These are phyloP conservation scores for Rhizodiscina lignyota DNA, from an alignment of 495 filamentous ascomycete genomes.

Conservation along the genomic window DNA sequence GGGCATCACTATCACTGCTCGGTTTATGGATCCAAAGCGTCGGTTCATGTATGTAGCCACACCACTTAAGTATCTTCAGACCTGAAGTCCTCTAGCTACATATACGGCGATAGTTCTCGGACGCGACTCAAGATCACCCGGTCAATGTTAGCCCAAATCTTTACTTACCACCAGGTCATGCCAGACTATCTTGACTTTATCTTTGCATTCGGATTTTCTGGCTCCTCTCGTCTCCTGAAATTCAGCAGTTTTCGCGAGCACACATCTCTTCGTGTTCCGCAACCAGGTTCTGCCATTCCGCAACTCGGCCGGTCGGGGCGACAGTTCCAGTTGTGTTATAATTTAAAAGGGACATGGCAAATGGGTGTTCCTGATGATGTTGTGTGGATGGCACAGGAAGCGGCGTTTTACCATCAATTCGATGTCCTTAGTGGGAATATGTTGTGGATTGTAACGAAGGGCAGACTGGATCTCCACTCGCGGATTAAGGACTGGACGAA, in stretches of 20 bases:
- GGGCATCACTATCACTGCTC: neutral
- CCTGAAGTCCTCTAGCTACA: conserved; percentile 1
- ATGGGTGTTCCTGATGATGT: too few relatives aligned
- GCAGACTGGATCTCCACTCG: conserved; percentile 16
- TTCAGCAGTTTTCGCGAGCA: conserved; percentile 18
- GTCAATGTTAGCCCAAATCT: conserved; percentile 17
- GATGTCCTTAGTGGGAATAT: conserved; percentile 21
- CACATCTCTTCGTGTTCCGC: conserved; percentile 5
- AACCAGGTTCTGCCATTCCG: conserved; percentile 15
- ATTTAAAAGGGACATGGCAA: conserved; percentile 21
- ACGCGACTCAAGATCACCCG: conserved; percentile 9
- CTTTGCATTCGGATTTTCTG: conserved; percentile 24
- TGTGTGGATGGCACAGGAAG: conserved; percentile 19
- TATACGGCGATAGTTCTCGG: conserved; percentile 2
- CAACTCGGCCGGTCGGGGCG: conserved; percentile 25
- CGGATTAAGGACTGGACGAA: conserved; percentile 20
- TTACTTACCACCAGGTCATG: conserved; percentile 29
- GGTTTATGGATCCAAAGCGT: conserved; percentile 9
- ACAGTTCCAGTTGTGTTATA: conserved; percentile 27
- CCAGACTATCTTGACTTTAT: conserved; percentile 28
- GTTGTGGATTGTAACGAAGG: conserved; percentile 14
- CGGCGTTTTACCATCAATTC: conserved; percentile 26
- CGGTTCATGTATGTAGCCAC: conserved; percentile 5
- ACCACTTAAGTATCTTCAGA: neutral
- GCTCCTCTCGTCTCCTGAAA: conserved; percentile 16